Base-by-base conservation (phyloP, 768 basidiomycete genomes). In the Coprinopsis strossmayeri region DNA sequence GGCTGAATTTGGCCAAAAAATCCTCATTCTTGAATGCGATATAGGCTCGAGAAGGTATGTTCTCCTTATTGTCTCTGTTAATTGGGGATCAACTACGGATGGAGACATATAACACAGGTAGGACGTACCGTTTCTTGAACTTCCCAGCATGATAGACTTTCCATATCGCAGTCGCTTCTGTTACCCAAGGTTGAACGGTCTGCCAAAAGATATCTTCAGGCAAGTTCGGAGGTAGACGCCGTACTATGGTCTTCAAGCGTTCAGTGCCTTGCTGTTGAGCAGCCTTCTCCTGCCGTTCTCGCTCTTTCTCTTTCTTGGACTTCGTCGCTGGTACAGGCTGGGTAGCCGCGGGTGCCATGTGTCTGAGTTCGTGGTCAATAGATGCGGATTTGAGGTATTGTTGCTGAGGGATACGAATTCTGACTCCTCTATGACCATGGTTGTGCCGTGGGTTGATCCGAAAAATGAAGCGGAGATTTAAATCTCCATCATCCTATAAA, bases 161-260 rank as follows among this genome's bases (percentile, higher is more conserved):
- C 87, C 85, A 91, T 10, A 66, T 59, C 5, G 76, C 67, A 0
- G 83, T 79, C 28, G 91, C 83, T 15, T 87, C 83, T 1, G 79
- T 73, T 13, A 93, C 85, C 93, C 94, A 98, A 1, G 72, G 61
- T 45, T 82, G 73, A 2, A 93, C 91, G 53, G 88, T 91, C 58
- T 86, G 81, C 95, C 95, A 99, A 67, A 99, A 98, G 46, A 96
- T 68, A 1, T 81, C 81, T 57, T 93, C 92, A 3, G 95, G 95
- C 2, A 99, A 72, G 58, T 93, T 91, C 11, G 94, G 87, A 0
- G 95, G 95, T 3, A 97, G 72, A 32, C 91, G 71, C 35, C 95
- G 82, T 15, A 97, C 84, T 55, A 96, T 77, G 25, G 83, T 82
- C 74, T 99, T 98, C 57, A 92, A 69, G 3, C 87, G 79, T 53